Evolutionary conservation across 108 stramenopile genomes (phyloP).

Genomic region (Aurantiochytrium sp.): DNA sequence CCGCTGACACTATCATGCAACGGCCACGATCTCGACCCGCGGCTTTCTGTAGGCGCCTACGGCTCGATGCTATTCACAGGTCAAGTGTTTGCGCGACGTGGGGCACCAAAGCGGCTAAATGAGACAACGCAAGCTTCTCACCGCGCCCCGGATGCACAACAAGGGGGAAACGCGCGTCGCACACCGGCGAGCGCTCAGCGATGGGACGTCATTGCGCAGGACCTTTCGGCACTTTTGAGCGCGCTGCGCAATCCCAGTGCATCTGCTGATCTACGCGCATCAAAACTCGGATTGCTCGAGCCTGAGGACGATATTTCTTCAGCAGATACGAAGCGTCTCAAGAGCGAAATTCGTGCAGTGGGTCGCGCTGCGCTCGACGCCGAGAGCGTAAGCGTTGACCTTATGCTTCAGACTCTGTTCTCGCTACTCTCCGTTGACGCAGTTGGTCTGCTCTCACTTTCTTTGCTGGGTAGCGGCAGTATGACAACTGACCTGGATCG

Average conservation of each 20-base stretch:
- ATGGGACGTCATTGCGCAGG: neutral
- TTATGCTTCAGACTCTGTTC: neutral
- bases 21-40: neutral
- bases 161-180: neutral
- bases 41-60: neutral
- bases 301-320: neutral
- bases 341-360: neutral
- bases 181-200: neutral
- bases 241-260: neutral
- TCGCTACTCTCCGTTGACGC: neutral
- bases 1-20: neutral
- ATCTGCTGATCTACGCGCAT: neutral
- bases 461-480: neutral
- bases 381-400: neutral
- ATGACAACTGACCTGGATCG: neutral
- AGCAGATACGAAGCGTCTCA: neutral
- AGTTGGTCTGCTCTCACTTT: neutral
- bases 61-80: neutral
- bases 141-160: neutral
- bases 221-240: neutral
- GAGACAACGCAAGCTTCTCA: neutral
- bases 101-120: no score
- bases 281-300: neutral
- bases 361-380: neutral
- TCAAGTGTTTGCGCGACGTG: neutral